A percentile compares a stretch with the other conserved stretches of the same genome.
Conservation (phyloP, 2,329 filamentous ascomycete species). For the Fusarium secorum region DNA sequence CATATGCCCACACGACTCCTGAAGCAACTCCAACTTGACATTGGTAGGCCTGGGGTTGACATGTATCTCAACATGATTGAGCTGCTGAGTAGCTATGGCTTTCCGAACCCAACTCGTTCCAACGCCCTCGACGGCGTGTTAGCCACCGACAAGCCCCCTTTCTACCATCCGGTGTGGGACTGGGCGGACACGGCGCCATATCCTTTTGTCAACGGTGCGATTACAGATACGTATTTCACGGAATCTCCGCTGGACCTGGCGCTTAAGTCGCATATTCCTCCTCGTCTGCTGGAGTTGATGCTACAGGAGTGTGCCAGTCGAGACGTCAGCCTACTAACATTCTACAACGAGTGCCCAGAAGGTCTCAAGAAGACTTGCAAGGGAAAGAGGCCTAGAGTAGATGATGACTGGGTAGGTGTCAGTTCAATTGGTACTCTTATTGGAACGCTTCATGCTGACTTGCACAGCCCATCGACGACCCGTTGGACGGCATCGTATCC, state of each 20-base stretch:
- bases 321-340: neutral
- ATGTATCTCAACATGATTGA: neutral
- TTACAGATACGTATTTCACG: neutral
- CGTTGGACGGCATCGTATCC: neutral
- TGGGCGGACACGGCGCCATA: neutral
- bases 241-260: neutral
- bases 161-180: neutral
- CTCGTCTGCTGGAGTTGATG: conserved; percentile 9
- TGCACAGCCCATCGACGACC: neutral
- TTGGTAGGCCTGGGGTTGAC: neutral
- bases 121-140: neutral
- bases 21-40: neutral
- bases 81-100: neutral
- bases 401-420: neutral
- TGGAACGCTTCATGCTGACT: neutral
- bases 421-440: neutral
- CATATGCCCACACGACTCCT: neutral
- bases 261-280: conserved; percentile 2
- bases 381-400: neutral
- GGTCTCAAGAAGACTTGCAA: neutral
- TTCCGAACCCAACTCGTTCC: neutral
- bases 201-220: neutral
- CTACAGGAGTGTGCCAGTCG: neutral
- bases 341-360: neutral
- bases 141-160: neutral